Percentiles rank a stretch among this genome's conserved stretches.
Conservation (phyloP, 768 basidiomycete genomes). For the Kondoa malvinella region DNA sequence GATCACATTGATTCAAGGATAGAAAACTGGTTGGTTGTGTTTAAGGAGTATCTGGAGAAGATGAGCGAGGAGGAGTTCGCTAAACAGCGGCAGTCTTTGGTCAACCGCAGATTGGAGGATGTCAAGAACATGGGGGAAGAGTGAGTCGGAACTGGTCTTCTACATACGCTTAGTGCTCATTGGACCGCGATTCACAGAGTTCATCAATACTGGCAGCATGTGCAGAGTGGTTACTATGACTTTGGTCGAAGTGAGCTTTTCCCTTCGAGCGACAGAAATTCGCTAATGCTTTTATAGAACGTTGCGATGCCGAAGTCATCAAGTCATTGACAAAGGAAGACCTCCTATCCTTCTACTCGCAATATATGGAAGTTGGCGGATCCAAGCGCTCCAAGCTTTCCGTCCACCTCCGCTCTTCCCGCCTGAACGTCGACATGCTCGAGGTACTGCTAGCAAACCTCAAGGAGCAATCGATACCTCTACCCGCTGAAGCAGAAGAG, state of each 20-base stretch:
- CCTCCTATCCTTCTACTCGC: constrained; percentile 51
- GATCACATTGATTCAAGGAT: constrained; percentile 70
- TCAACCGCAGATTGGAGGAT: constrained; percentile 65
- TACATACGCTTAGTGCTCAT: too few relatives aligned
- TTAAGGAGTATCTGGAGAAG: constrained; percentile 49
- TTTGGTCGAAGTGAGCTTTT: constrained; percentile 57
- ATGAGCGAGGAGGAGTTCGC: constrained; percentile 59
- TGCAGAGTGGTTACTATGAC: constrained; percentile 66
- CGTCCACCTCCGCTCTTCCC: constrained; percentile 59
- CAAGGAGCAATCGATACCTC: neutral
- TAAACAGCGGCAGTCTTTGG: constrained; percentile 58
- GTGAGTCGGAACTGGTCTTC: constrained; percentile 19
- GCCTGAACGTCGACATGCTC: constrained; percentile 42
- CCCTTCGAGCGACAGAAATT: constrained; percentile 3
- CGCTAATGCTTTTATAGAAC: constrained; percentile 38
- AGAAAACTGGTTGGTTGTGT: constrained; percentile 64
- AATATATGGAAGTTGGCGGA: constrained; percentile 50
- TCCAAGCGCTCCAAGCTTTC: constrained; percentile 61
- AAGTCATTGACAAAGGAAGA: constrained; percentile 55
- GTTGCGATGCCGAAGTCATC: constrained; percentile 53
- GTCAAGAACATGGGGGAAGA: constrained; percentile 81
- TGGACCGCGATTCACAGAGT: too few relatives aligned
- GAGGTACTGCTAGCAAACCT: neutral
- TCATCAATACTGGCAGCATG: constrained; percentile 36
- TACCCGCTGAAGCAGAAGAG: neutral